Evolutionary conservation across 1,284 basidiomycete genomes (phyloP), one percentile per base, ranked within the genome.

Genomic region (Malassezia obtusa): DNA sequence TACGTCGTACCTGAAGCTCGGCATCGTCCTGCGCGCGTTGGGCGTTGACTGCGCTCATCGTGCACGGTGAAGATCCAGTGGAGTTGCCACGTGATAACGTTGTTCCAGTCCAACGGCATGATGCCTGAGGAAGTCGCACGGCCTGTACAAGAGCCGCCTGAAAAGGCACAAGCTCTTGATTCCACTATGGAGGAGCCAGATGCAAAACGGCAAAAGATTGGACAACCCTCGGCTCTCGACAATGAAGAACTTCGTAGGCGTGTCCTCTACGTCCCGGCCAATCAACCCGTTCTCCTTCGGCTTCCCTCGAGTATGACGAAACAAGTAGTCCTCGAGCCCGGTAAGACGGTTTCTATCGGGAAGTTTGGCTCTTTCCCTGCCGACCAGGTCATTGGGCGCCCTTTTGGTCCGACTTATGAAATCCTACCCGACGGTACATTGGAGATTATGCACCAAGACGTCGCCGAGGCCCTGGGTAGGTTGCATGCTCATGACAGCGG

Each of bases 291-390:
- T 31, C 53, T 71, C 14, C 57, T 72, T 26, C 63, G 63, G 31
- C 51, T 72, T 35, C 67, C 69, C 0, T 69, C 63, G 0, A 67
- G 62, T 4, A 61, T 65, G 15, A 60, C 63, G 19, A 73, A 71
- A 49, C 54, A 65, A 15, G 62, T 68, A 17, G 58, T 58, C 40
- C 59, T 69, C 33, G 41, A 60, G 17, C 62, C 59, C 2, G 64
- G 63, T 30, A 65, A 63, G 33, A 59, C 60, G 24, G 62, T 74
- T 17, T 64, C 59, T 25, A 59, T 75, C 32, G 73, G 73, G 43
- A 75, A 75, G 49, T 73, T 75, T 44, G 73, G 73, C 17, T 56
- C 55, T 31, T 75, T 75, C 50, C 46, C 60, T 19, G 61, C 68
- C 8, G 63, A 71, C 43, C 62, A 68, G 22, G 50, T 75, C 26